These are phyloP conservation scores for Ceratobasidium sp. DNA, from an alignment of 1,284 basidiomycete genomes.

Conservation along the genomic window DNA sequence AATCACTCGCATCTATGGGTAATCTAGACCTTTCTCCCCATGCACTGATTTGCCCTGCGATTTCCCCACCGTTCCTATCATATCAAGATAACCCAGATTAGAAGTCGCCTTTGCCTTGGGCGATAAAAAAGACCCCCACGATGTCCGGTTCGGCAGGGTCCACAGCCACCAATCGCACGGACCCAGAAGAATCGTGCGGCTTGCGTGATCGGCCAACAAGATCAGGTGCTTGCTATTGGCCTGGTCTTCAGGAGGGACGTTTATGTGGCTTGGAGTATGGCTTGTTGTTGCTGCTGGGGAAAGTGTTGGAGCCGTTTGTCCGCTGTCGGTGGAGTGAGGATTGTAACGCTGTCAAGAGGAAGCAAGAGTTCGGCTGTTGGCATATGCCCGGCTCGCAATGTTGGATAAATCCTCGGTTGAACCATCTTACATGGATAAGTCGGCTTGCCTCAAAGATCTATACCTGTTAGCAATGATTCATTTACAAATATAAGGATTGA, in stretches of 20 bases:
- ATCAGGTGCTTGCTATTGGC: neutral
- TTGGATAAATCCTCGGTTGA: too few relatives aligned
- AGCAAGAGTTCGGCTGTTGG: too few relatives aligned
- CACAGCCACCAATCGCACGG: neutral
- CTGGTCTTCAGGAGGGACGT: slow-evolving; percentile 26
- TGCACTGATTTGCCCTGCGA: too few relatives aligned
- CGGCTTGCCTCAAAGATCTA: neutral
- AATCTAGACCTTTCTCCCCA: neutral
- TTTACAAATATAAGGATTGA: neutral
- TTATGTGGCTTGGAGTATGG: neutral
- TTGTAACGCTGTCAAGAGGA: too few relatives aligned
- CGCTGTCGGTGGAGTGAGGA: too few relatives aligned
- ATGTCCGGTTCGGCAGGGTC: neutral
- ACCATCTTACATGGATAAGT: neutral
- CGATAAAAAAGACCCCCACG: neutral
- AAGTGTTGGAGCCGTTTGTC: too few relatives aligned
- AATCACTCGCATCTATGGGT: slow-evolving; percentile 18
- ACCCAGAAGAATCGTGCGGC: neutral
- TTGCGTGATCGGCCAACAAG: neutral
- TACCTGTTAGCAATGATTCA: neutral
- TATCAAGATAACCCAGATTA: neutral
- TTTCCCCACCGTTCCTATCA: neutral
- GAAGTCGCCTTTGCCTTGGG: neutral
- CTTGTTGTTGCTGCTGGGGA: neutral
- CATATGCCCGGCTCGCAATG: too few relatives aligned